Conservation (phyloP, 2,329 filamentous ascomycete species). For the Fusarium kyushuense region DNA sequence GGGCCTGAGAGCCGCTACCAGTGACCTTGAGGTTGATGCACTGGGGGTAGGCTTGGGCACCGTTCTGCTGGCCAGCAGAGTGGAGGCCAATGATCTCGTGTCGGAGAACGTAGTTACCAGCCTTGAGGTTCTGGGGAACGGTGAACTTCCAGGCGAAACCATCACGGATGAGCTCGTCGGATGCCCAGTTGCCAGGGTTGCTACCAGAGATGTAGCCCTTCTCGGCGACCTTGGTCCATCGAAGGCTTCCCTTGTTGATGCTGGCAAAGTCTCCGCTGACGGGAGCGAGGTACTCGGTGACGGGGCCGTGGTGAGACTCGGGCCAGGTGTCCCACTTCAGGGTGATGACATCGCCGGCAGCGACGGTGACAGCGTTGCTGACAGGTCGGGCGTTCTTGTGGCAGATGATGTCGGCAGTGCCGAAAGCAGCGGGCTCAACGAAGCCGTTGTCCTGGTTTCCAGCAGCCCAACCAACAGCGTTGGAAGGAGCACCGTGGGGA, state of each 20-base stretch:
- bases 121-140: constrained; percentile 60
- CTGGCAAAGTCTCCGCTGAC: constrained; percentile 63
- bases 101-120: constrained; percentile 67
- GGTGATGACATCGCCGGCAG: constrained; percentile 69
- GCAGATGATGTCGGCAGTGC: constrained; percentile 60
- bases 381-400: constrained; percentile 58
- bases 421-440: constrained; percentile 58
- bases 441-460: constrained; percentile 58
- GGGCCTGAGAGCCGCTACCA: constrained; percentile 52
- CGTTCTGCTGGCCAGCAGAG: constrained; percentile 55
- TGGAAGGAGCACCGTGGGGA: constrained; percentile 44
- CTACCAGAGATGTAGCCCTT: constrained; percentile 62
- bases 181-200: constrained; percentile 65
- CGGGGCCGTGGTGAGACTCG: constrained; percentile 70
- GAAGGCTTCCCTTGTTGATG: constrained; percentile 63
- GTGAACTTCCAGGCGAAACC: constrained; percentile 60
- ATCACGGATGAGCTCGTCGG: constrained; percentile 63
- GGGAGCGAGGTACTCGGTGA: constrained; percentile 71
- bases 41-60: constrained; percentile 66
- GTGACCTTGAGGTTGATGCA: constrained; percentile 63
- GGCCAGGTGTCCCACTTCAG: constrained; percentile 76
- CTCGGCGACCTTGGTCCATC: constrained; percentile 71
- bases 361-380: constrained; percentile 57
- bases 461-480: constrained; percentile 54
- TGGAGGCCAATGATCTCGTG: constrained; percentile 69